Base-by-base conservation (phyloP, 2,329 filamentous ascomycete species). In the Elsinoe perseae region DNA sequence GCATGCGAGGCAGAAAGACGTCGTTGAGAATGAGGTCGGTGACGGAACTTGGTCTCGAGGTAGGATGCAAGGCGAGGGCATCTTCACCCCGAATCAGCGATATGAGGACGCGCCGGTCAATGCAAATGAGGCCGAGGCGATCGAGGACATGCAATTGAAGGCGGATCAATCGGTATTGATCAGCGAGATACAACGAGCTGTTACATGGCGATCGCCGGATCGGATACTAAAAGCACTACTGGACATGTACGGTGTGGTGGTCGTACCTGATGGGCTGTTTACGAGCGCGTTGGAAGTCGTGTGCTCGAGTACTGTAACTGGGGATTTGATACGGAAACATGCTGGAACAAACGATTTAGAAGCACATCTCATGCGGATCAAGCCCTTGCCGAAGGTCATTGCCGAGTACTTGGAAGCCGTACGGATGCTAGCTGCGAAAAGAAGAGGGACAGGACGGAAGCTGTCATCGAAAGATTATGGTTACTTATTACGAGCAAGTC, bases 241-340 rank as follows among this genome's bases (percentile, higher is more conserved):
- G 28, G 30, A 52, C 30, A 36, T 32, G 32, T 23, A 52, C 23
- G 48, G 48, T 10, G 48, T 38, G 3, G 28, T 38, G 3, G 21
- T 52, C 5, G 28, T 52, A 4, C 30, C 48, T 2, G 48, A 52
- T 21, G 27, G 14, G 48, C 48, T 52, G 0, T 83, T 89, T 64
- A 80, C 82, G 1, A 82, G 86, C 60, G 77, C 86, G 8, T 67
- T 91, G 27, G 76, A 77, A 30, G 74, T 77, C 4, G 68, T 90
- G 7, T 82, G 87, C 57, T 84, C 86, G 0, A 63, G 68, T 21
- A 68, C 77, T 60, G 77, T 80, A 58, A 61, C 81, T 38, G 67
- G 71, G 21, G 70, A 72, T 1, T 73, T 75, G 61, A 70, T 79
- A 3, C 64, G 68, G 20, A 69, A 82, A 16, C 72, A 78, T 54